Conservation (phyloP, 106 monocot genomes). For the Dendrobium officinale region DNA sequence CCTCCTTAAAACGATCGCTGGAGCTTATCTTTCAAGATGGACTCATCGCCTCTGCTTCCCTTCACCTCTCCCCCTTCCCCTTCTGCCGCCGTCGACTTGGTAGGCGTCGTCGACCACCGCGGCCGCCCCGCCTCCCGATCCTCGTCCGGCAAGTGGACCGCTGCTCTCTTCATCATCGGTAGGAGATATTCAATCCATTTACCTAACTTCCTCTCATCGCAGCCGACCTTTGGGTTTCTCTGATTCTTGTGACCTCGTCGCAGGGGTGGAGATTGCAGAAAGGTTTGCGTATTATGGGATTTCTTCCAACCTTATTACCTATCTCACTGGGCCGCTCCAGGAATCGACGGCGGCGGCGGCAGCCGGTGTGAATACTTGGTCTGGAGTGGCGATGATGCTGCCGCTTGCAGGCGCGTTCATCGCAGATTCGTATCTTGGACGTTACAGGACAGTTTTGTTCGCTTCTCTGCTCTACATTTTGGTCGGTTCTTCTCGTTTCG, state of each 20-base stretch:
- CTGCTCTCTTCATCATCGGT: slow-evolving; percentile 43
- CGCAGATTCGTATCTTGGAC: slow-evolving; percentile 48
- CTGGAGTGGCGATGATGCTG: slow-evolving; percentile 28
- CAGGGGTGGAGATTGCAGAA: slow-evolving; percentile 56
- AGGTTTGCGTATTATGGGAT: slow-evolving; percentile 44
- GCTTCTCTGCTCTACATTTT: slow-evolving; percentile 39
- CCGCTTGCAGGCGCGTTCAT: slow-evolving; percentile 50
- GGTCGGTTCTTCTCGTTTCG: slow-evolving; percentile 6
- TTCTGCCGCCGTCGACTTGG: background rate
- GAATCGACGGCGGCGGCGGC: slow-evolving; percentile 45
- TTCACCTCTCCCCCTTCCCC: background rate
- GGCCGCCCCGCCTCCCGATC: slow-evolving; percentile 20
- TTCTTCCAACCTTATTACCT: slow-evolving; percentile 43
- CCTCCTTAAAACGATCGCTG: too few relatives aligned
- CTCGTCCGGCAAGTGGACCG: slow-evolving; percentile 30
- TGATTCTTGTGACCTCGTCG: background rate
- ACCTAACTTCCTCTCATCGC: too few relatives aligned
- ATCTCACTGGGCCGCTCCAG: slow-evolving; percentile 46
- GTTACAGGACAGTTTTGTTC: slow-evolving; percentile 33
- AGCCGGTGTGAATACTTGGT: slow-evolving; percentile 37
- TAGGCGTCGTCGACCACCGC: slow-evolving; percentile 19
- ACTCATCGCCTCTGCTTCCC: background rate
- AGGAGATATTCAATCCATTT: background rate
- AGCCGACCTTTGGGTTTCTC: background rate
- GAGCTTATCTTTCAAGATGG: background rate